Evolutionary conservation across 108 stramenopile species (phyloP).

Genomic region (Nitzschia sp.): DNA sequence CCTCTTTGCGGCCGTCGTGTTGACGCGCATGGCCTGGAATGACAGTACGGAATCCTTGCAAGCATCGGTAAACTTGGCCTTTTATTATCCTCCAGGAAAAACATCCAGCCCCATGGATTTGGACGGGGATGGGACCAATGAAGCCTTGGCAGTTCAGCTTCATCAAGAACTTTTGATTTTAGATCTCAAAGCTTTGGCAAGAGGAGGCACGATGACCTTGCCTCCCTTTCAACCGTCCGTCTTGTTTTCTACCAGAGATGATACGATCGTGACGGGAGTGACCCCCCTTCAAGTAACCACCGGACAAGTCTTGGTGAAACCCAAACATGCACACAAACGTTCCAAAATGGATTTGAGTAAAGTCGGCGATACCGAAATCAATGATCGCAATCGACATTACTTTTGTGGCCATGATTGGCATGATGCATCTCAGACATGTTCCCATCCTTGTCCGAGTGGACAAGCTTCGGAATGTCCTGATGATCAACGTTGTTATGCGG

Average conservation of each 20-base stretch:
- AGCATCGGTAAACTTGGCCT: constrained; percentile 62
- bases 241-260: constrained; percentile 45
- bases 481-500: constrained; percentile 80
- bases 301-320: constrained; percentile 50
- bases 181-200: constrained; percentile 66
- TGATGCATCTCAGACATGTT: constrained; percentile 69
- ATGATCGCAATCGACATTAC: constrained; percentile 71
- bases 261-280: constrained; percentile 5
- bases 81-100: constrained; percentile 55
- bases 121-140: constrained; percentile 82
- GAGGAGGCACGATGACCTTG: constrained; percentile 2
- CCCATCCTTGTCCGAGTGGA: constrained; percentile 71
- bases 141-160: constrained; percentile 58
- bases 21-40: constrained; percentile 46
- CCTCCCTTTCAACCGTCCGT: constrained; percentile 71
- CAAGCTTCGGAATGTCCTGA: constrained; percentile 62
- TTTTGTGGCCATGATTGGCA: constrained; percentile 89
- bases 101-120: constrained; percentile 64
- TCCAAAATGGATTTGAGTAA: background rate
- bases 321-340: constrained; percentile 4
- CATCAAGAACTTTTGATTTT: constrained; percentile 60
- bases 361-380: constrained; percentile 15
- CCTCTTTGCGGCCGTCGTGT: constrained; percentile 25
- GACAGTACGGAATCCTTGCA: constrained; percentile 47
- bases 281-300: constrained; percentile 41